A percentile compares a stretch with the other conserved stretches of the same genome.
Conservation (phyloP, 2,329 filamentous ascomycete genomes). For the Talaromyces islandicus region DNA sequence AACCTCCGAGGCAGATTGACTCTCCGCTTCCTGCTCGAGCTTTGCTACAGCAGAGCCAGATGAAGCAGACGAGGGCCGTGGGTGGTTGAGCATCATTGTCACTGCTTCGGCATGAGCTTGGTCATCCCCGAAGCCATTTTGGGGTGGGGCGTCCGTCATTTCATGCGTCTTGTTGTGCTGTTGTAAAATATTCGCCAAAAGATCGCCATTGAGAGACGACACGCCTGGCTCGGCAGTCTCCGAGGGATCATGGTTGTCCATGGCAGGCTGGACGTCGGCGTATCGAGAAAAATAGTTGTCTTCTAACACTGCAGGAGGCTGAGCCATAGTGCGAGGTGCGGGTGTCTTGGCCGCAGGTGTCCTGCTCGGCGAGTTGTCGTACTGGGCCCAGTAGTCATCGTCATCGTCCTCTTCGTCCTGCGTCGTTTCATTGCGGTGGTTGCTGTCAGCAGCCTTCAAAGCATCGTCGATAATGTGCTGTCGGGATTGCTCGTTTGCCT, state of each 20-base stretch:
- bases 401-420: conserved; percentile 51
- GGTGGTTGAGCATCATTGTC: conserved; percentile 32
- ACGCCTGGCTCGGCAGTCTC: conserved; percentile 42
- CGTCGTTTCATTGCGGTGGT: conserved; percentile 12
- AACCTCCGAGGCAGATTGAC: conserved; percentile 49
- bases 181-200: conserved; percentile 36
- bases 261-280: conserved; percentile 57
- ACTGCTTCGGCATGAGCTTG: conserved; percentile 18
- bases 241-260: conserved; percentile 58
- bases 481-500: conserved; percentile 46
- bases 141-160: conserved; percentile 16
- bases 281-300: conserved; percentile 58
- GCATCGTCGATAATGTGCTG: conserved; percentile 33
- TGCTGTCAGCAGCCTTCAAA: conserved; percentile 23
- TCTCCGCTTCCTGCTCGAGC: conserved; percentile 50
- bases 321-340: conserved; percentile 19
- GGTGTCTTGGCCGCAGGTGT: conserved; percentile 42
- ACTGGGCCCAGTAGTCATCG: conserved; percentile 60
- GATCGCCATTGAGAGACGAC: conserved; percentile 51
- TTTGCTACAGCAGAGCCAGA: conserved; percentile 46
- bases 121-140: conserved; percentile 17
- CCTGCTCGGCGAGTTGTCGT: conserved; percentile 51
- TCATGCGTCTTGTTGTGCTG: conserved; percentile 20
- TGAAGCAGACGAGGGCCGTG: conserved; percentile 38
- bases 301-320: conserved; percentile 41